phyloP scores from a whole-genome alignment of 1,284 basidiomycete species.

The Apiotrichum mycotoxinovorans region DNA sequence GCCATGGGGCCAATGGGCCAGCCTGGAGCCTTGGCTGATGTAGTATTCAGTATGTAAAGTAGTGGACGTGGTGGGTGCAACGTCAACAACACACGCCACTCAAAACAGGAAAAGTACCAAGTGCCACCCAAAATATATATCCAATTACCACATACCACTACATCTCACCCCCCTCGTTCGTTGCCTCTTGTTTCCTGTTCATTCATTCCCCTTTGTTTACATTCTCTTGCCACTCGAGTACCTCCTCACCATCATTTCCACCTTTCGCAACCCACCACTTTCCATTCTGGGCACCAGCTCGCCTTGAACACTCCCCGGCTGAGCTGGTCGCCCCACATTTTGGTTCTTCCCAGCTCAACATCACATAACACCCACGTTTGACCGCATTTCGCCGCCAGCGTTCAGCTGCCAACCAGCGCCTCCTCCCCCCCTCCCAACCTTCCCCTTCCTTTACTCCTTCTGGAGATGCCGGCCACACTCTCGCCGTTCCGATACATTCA shows the following conservation, averaged over 20 bases:
- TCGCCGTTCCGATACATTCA: conserved; percentile 44
- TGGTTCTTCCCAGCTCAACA: background rate
- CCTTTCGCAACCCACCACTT: background rate
- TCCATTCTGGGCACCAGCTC: conserved; percentile 4
- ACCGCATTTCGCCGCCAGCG: conserved; percentile 2
- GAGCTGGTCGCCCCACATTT: conserved; percentile 9
- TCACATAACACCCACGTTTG: background rate
- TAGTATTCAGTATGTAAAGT: too few species aligned
- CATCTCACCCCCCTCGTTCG: too few species aligned
- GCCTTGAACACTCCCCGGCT: background rate
- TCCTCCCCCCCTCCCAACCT: background rate
- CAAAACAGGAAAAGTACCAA: too few species aligned
- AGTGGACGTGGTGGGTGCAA: too few species aligned
- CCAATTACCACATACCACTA: too few species aligned
- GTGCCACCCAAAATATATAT: too few species aligned
- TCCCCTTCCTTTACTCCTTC: too few species aligned
- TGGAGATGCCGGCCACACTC: conserved; percentile 33
- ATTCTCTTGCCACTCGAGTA: background rate
- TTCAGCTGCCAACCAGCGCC: background rate
- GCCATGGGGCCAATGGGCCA: too few species aligned
- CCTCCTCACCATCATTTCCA: background rate
- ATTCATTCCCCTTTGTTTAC: background rate
- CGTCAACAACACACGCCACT: too few species aligned
- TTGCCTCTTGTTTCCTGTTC: too few species aligned
- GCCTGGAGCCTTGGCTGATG: too few species aligned